phyloP scores from a whole-genome alignment of 192 early-diverging fungal genomes.

The Coemansia sp. region DNA sequence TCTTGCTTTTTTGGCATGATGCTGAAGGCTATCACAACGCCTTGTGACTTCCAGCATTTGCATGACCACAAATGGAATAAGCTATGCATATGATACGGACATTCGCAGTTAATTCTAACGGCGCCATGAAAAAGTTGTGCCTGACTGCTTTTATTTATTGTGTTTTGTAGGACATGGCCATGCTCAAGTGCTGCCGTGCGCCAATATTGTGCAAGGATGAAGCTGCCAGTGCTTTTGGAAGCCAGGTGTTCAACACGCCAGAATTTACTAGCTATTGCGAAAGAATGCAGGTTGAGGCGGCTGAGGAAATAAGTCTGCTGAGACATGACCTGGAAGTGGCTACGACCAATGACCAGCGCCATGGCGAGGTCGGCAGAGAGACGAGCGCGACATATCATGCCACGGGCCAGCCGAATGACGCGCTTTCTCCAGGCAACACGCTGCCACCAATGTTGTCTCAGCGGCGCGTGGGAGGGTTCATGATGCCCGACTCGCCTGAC shows the following conservation, averaged over 20 bases:
- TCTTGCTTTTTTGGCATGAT: neutral
- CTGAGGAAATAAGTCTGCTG: conserved; percentile 33
- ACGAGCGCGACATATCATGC: neutral
- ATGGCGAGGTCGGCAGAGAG: neutral
- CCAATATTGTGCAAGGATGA: conserved; percentile 19
- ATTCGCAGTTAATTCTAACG: neutral
- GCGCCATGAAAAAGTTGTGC: neutral
- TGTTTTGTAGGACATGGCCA: conserved; percentile 41
- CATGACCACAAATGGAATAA: neutral
- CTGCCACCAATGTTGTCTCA: conserved; percentile 7
- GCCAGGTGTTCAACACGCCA: conserved; percentile 38
- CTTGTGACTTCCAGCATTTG: neutral
- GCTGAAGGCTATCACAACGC: neutral
- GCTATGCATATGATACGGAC: neutral
- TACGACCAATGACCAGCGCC: conserved; percentile 6
- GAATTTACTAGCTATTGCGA: conserved; percentile 41
- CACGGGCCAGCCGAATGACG: neutral
- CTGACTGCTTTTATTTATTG: neutral
- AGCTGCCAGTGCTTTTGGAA: conserved; percentile 20
- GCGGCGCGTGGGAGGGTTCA: neutral
- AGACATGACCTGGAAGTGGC: conserved; percentile 31
- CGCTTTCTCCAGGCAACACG: neutral
- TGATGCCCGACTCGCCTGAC: conserved; percentile 20
- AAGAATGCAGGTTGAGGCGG: conserved; percentile 30
- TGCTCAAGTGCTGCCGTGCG: conserved; percentile 37